A percentile compares a stretch with the other conserved stretches of the same genome.
phyloP scores from a whole-genome alignment of 163 green algal species.

The Chlorella variabilis region DNA sequence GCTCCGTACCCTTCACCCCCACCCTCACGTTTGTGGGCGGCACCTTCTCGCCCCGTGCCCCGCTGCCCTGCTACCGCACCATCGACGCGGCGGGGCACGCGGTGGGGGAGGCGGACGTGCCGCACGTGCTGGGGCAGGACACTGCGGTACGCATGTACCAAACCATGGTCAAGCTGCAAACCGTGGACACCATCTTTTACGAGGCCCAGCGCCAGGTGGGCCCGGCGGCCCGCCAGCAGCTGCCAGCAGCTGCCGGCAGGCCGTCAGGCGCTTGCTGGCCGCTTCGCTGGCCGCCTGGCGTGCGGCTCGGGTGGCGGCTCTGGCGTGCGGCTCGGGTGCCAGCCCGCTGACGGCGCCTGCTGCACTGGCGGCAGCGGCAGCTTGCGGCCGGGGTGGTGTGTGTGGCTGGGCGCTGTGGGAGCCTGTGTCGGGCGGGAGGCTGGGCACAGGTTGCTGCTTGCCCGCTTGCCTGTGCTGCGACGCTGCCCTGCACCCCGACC shows the following conservation, averaged over 20 bases:
- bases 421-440: too few species aligned
- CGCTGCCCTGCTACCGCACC: conserved; percentile 70
- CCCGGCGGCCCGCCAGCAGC: not conserved
- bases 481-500: too few species aligned
- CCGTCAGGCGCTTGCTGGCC: not conserved
- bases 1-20: conserved; percentile 54
- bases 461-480: too few species aligned
- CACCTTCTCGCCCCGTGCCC: not conserved
- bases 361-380: too few species aligned
- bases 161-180: conserved; percentile 76
- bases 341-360: too few species aligned
- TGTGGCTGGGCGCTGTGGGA: too few species aligned
- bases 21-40: conserved; percentile 41
- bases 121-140: conserved; percentile 57
- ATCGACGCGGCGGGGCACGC: conserved; percentile 59
- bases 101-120: conserved; percentile 53
- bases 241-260: too few species aligned
- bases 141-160: conserved; percentile 64
- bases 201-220: conserved; percentile 86
- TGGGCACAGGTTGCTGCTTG: too few species aligned
- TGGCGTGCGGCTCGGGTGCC: too few species aligned
- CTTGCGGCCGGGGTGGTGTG: too few species aligned
- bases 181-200: conserved; percentile 89
- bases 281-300: not conserved
- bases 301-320: too few species aligned